These are phyloP conservation scores for Chrysoporthe cubensis DNA, from an alignment of 2,329 filamentous ascomycete genomes.

Conservation along the genomic window DNA sequence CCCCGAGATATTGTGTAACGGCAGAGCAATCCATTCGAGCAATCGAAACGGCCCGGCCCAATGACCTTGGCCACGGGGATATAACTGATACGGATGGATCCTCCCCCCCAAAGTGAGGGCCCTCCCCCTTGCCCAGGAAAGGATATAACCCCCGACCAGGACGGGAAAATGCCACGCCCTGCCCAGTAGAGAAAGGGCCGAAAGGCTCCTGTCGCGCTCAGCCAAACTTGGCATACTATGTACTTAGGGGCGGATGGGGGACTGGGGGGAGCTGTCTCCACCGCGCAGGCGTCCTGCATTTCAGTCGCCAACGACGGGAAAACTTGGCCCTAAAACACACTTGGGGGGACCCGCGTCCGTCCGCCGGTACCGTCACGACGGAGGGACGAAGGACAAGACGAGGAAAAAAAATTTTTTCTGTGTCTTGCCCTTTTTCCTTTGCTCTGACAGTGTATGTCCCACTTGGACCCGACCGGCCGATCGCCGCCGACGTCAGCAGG, in stretches of 20 bases:
- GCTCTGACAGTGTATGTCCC: not conserved
- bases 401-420: not conserved
- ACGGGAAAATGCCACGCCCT: conserved; percentile 18
- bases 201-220: conserved; percentile 15
- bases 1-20: conserved; percentile 9
- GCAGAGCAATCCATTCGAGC: conserved; percentile 19
- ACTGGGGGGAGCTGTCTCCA: not conserved
- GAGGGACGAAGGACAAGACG: not conserved
- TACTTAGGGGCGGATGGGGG: not conserved
- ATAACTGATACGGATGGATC: conserved; percentile 16
- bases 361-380: conserved; percentile 6
- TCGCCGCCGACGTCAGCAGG: conserved; percentile 24
- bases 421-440: not conserved
- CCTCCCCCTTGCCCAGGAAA: conserved; percentile 10
- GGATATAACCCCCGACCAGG: conserved; percentile 1
- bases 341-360: conserved; percentile 8
- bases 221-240: not conserved
- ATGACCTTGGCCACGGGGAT: conserved; percentile 1
- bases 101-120: not conserved
- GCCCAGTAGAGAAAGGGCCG: conserved; percentile 27
- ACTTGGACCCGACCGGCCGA: conserved; percentile 6
- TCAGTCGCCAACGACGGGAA: conserved; percentile 24
- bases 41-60: conserved; percentile 22
- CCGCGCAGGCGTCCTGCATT: conserved; percentile 9
- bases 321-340: conserved; percentile 12